Evolutionary conservation across 2,329 filamentous ascomycete genomes (phyloP).

Genomic region (Botrytis cinerea): DNA sequence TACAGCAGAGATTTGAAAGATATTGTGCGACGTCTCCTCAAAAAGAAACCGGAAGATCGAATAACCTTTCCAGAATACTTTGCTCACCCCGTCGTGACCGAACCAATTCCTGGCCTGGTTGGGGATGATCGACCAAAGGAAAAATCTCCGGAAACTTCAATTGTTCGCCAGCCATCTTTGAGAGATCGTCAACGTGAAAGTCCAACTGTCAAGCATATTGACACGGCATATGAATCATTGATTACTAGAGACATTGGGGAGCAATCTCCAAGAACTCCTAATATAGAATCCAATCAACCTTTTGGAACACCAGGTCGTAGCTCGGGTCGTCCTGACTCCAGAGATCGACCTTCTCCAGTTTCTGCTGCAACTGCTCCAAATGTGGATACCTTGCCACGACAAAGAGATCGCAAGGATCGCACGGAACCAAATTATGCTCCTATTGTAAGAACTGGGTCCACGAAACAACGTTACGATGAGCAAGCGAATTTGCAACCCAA

Average conservation of each 20-base stretch:
- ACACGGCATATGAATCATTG: not conserved
- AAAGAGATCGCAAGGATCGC: slow-evolving; percentile 28
- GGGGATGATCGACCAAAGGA: slow-evolving; percentile 66
- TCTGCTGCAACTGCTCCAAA: slow-evolving; percentile 38
- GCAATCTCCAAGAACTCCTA: slow-evolving; percentile 31
- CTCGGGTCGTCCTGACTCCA: slow-evolving; percentile 27
- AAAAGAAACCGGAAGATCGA: slow-evolving; percentile 81
- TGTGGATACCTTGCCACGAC: slow-evolving; percentile 38
- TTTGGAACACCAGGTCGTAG: slow-evolving; percentile 32
- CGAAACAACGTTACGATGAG: slow-evolving; percentile 35
- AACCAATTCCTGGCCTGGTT: slow-evolving; percentile 76
- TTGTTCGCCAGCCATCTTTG: slow-evolving; percentile 33
- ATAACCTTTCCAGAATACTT: slow-evolving; percentile 89
- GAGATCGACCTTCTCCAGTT: slow-evolving; percentile 33
- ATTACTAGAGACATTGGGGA: not conserved
- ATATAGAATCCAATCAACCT: slow-evolving; percentile 30
- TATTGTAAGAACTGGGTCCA: slow-evolving; percentile 25
- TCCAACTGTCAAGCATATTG: slow-evolving; percentile 23
- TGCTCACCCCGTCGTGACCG: slow-evolving; percentile 68
- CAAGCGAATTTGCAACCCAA: slow-evolving; percentile 31
- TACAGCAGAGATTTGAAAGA: slow-evolving; percentile 77
- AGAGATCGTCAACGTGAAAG: not conserved
- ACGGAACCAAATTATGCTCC: slow-evolving; percentile 24
- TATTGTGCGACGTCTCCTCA: slow-evolving; percentile 78
- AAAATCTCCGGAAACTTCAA: slow-evolving; percentile 30